phyloP scores from a whole-genome alignment of 495 filamentous ascomycete genomes.

The Aspergillus incahuasiensis region DNA sequence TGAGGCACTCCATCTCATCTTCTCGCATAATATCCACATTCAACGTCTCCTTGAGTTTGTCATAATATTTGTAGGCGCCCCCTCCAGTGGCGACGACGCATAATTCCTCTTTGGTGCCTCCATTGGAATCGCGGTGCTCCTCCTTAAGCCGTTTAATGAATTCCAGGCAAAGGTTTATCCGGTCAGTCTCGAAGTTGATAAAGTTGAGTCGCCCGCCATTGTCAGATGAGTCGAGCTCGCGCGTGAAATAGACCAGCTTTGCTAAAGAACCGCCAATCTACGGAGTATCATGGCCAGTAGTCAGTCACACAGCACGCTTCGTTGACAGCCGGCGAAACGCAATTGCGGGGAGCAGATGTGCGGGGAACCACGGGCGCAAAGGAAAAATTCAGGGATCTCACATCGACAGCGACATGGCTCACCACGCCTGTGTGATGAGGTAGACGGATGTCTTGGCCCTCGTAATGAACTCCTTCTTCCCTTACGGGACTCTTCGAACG shows the following conservation, averaged over 20 bases:
- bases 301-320: slow-evolving; percentile 20
- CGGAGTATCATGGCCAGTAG: slow-evolving; percentile 1
- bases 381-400: slow-evolving; percentile 43
- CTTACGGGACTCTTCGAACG: slow-evolving; percentile 43
- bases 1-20: slow-evolving; percentile 98
- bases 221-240: slow-evolving; percentile 71
- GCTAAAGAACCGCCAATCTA: slow-evolving; percentile 94
- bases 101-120: slow-evolving; percentile 56
- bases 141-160: slow-evolving; percentile 79
- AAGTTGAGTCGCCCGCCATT: slow-evolving; percentile 91
- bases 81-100: slow-evolving; percentile 94
- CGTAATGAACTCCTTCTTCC: slow-evolving; percentile 62
- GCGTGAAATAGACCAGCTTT: slow-evolving; percentile 95
- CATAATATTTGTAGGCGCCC: slow-evolving; percentile 93
- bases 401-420: slow-evolving; percentile 94
- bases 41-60: slow-evolving; percentile 73
- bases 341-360: slow-evolving; percentile 34
- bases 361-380: slow-evolving; percentile 28
- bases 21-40: slow-evolving; percentile 84
- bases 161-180: slow-evolving; percentile 83
- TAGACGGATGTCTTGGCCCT: slow-evolving; percentile 87
- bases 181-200: slow-evolving; percentile 89
- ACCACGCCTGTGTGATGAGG: slow-evolving; percentile 90
- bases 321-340: slow-evolving; percentile 7
- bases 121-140: slow-evolving; percentile 72